Conservation (phyloP, 345 rosid genomes). For the Rhodomyrtus tomentosa region DNA sequence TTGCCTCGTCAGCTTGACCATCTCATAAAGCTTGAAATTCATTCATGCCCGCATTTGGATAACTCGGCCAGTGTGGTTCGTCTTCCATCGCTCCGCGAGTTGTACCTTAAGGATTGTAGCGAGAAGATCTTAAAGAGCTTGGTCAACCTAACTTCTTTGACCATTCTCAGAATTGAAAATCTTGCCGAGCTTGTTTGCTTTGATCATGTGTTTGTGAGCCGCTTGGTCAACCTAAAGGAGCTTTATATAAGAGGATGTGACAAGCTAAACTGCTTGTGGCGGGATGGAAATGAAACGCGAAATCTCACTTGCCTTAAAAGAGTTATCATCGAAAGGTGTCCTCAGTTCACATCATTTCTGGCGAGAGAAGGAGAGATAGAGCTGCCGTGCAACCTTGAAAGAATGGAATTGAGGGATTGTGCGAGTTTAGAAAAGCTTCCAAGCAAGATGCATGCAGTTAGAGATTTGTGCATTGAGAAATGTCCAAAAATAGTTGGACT, state of each 20-base stretch:
- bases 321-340: accelerated
- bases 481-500: not conserved
- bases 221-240: not conserved
- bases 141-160: not conserved
- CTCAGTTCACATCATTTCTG: not conserved
- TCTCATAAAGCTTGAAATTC: not conserved
- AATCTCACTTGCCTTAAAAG: not conserved
- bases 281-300: not conserved
- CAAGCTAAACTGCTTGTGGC: not conserved
- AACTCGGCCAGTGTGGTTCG: not conserved
- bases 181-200: not conserved
- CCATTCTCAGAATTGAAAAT: not conserved
- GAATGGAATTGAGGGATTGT: not conserved
- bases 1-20: not conserved
- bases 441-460: not conserved
- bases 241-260: not conserved
- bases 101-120: not conserved
- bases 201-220: not conserved
- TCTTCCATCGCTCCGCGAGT: not conserved
- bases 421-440: not conserved
- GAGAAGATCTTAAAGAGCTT: not conserved
- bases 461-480: accelerated
- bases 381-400: not conserved
- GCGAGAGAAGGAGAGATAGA: not conserved
- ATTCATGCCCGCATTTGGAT: no score